A percentile compares a stretch with the other conserved stretches of the same genome.
These are phyloP conservation scores for Canariomyces notabilis DNA, from an alignment of 2,329 filamentous ascomycete species.

Conservation along the genomic window DNA sequence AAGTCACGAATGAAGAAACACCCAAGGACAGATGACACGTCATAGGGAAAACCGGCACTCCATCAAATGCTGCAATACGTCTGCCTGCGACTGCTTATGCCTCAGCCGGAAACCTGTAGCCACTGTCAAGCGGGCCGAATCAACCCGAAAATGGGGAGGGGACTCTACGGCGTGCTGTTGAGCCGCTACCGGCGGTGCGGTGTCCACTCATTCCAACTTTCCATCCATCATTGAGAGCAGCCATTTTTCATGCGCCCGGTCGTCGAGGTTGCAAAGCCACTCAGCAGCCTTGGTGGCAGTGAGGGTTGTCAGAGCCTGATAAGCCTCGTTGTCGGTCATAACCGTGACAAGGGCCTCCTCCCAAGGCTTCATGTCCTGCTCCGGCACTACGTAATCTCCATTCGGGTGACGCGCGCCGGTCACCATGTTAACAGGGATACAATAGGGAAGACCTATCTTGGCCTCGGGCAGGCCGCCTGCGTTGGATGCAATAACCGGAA, in stretches of 20 bases:
- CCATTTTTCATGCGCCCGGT: constrained; percentile 23
- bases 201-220: constrained; percentile 1
- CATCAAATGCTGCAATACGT: too few relatives aligned
- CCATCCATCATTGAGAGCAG: constrained; percentile 20
- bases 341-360: constrained; percentile 13
- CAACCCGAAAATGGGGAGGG: neutral
- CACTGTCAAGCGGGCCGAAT: too few relatives aligned
- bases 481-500: constrained; percentile 25
- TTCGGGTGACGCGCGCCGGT: constrained; percentile 18
- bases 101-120: too few relatives aligned
- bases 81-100: too few relatives aligned
- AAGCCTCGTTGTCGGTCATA: constrained; percentile 18
- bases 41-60: too few relatives aligned
- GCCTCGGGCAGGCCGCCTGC: constrained; percentile 24
- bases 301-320: constrained; percentile 12
- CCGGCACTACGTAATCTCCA: constrained; percentile 22
- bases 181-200: neutral
- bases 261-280: constrained; percentile 19
- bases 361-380: constrained; percentile 23
- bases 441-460: constrained; percentile 23
- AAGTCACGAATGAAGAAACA: too few relatives aligned
- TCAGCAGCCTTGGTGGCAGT: constrained; percentile 17
- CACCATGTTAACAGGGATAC: constrained; percentile 23
- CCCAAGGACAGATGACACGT: too few relatives aligned
- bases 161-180: too few relatives aligned